Conservation (phyloP, 2,329 filamentous ascomycete genomes). For the Colletotrichum sp. region DNA sequence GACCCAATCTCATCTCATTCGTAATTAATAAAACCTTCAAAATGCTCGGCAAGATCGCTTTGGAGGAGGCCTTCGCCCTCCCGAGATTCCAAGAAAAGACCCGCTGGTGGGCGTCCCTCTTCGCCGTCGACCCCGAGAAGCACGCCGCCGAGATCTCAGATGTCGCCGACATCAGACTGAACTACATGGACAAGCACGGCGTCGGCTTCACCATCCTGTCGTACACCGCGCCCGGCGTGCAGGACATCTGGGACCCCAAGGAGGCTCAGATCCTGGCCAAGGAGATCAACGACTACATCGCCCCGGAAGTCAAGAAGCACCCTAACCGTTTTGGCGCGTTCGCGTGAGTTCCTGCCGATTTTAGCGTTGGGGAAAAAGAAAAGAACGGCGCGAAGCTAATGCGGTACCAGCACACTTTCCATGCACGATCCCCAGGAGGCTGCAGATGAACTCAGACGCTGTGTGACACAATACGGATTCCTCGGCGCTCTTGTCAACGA, state of each 20-base stretch:
- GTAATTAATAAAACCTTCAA: not conserved
- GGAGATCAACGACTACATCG: constrained; percentile 33
- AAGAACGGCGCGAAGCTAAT: not conserved
- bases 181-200: constrained; percentile 44
- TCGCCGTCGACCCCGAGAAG: not conserved
- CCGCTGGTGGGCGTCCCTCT: constrained; percentile 30
- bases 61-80: constrained; percentile 67
- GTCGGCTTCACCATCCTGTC: constrained; percentile 54
- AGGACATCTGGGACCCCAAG: constrained; percentile 46
- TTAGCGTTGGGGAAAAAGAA: not conserved
- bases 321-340: constrained; percentile 50
- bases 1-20: not conserved
- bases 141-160: constrained; percentile 48
- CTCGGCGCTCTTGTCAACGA: constrained; percentile 49
- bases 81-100: constrained; percentile 30
- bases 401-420: not conserved
- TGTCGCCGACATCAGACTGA: constrained; percentile 31
- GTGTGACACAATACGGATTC: constrained; percentile 64
- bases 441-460: constrained; percentile 51
- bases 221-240: constrained; percentile 52
- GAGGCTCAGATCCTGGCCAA: constrained; percentile 45
- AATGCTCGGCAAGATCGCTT: constrained; percentile 65
- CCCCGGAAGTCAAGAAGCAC: constrained; percentile 23
- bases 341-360: constrained; percentile 34
- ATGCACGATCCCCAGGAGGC: not conserved